Base-by-base conservation (phyloP, 2,329 filamentous ascomycete species). In the Scleromitrula shiraiana region DNA sequence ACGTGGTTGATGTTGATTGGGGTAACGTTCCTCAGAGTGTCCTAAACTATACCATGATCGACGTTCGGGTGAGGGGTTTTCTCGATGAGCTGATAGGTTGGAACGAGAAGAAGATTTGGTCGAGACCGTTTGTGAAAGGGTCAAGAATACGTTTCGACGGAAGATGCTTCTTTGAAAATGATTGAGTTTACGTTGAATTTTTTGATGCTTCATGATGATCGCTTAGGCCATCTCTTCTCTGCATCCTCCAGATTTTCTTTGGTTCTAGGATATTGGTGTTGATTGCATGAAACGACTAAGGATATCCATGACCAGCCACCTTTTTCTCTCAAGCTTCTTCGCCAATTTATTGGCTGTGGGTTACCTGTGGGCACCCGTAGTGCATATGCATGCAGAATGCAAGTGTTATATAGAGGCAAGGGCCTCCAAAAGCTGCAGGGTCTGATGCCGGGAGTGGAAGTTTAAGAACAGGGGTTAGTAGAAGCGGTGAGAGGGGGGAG, bases 1-100 rank as follows among this genome's bases (percentile, higher is more conserved):
- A 61, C 59, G 61, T 63, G 61, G 56, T 59, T 47, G 47, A 50
- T 48, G 49, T 27, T 60, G 55, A 62, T 62, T 62, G 57, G 60
- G 55, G 55, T 56, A 56, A 53, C 55, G 52, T 49, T 30, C 42
- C 46, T 41, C 50, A 52, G 50, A 48, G 36, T 46, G 19, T 20
- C 15, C 23, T n/a, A 27, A 15, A 19, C 19, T n/a, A 26, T 36
- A 27, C 22, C 24, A n/a, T 27, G 44, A 46, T 45, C 44, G 44
- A 22, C 35, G 19, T 15, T 23, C 41, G 20, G 30, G 14, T 42
- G 50, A 54, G 54, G 41, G 49, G 41, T 40, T 26, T 43, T 46
- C 32, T 40, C 33, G 55, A 52, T 50, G 51, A 56, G 49, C 33
- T 54, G 56, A 59, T 59, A 56, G 50, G 56, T 41, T 45, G 27